Base-by-base conservation (phyloP, 139 green algal genomes). In the Chlamydomonas eustigma region DNA sequence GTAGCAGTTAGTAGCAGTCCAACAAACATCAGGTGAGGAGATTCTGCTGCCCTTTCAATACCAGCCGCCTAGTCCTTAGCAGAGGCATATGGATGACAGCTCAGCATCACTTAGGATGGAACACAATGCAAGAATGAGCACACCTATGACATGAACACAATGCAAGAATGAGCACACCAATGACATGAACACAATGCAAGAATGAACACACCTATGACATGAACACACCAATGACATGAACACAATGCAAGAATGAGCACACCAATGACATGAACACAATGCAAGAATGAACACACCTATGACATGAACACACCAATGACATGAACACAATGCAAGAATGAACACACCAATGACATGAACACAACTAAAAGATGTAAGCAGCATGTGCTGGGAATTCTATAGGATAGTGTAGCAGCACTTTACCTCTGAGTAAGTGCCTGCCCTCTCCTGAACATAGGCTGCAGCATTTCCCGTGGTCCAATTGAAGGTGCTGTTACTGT, bases 351-450 rank as follows among this genome's bases (percentile, higher is more conserved):
- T 74, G 66, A 39, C 8, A 74, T 22, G 66, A 51, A 6, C 50
- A 33, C 66, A 74, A 22, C 32, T 18, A 74, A 39, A 35, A 6
- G 66, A 74, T 74, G 32, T 50, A 32, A 50, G 44, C 24, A 32
- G 18, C 44, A 12, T 35, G 31, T 74, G 66, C 50, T 28, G 35
- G 22, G 8, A 39, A 74, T 28, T 74, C 12, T 35, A 74, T 39
- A 28, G 4, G 8, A 51, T 22, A 35, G 66, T 30, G 35, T 39
- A 25, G 18, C 66, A 32, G n/a, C 18, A 58, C 12, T 50, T 76
- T 31, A 67, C 76, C 50, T 76, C n/a, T 30, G 78, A 78, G 36
- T 80, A 81, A 0, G 77, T 85, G 37, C 85, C 82, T 4, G 85
- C 85, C 2, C 85, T 39, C 78, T 90, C 81, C 0, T 74, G 77